Evolutionary conservation across 345 rosid species (phyloP), one percentile per base, ranked within the genome.

Genomic region (Eucalyptus cloeziana): DNA sequence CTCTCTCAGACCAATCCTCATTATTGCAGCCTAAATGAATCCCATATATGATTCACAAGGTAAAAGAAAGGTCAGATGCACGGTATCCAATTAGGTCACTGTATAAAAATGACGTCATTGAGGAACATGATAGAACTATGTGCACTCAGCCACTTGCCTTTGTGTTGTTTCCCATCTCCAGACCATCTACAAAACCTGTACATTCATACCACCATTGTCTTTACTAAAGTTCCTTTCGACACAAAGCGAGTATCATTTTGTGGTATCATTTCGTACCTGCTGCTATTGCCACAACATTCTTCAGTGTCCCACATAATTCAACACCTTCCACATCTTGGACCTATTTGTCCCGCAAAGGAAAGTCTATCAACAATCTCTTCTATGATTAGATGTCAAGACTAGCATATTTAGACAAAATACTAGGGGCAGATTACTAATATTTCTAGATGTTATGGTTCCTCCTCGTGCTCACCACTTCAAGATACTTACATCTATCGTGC

Each of bases 161-260:
- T 8, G 98, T 96, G 95, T 97, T 98, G 91, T 96, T 98, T 87
- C 98, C 99, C 99, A 96, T 96, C 87, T 96, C 98, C 91, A 98
- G 92, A 88, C 99, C 99, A 25, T 98, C 99, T 45, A 98, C 99
- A 33, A 98, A 96, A 90, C 97, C 98, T 96, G 95, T 67, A 54
- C 83, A 86, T n/a, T n/a, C 60, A 37, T 19, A 33, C 49, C 31
- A 17, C 83, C 40, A 87, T 54, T 13, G 67, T 33, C 31, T 44
- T 67, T 47, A 58, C 88, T 27, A 45, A 33, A 87, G 51, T 33
- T 49, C 50, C 56, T 87, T 64, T 15, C 3, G 10, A 12, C 88
- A 87, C 10, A 60, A 76, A 76, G 6, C 2, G n/a, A 30, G 11
- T 90, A 64, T 24, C 19, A 58, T 17, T 24, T 24, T 37, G 40